Evolutionary conservation across 768 basidiomycete genomes (phyloP), one percentile per base, ranked within the genome.

Genomic region (Paxillus ammoniavirescens): DNA sequence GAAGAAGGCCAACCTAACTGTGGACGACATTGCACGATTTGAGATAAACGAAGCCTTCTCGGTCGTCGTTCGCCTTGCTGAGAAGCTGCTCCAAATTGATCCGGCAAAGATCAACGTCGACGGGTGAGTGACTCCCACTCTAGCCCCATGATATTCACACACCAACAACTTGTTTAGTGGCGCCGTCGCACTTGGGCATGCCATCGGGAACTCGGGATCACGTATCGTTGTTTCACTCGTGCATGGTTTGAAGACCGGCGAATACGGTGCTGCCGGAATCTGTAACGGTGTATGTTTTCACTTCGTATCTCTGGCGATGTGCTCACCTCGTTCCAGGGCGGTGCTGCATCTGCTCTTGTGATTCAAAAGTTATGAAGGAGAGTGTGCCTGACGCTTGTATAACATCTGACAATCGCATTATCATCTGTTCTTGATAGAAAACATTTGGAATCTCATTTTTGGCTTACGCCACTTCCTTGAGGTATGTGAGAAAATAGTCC

Each of bases 31-130:
- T 59, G 80, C 93, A 42, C 79, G 89, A 46, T 99, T 93, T 68
- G 97, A 99, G 72, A 83, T 98, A 70, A 99, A 99, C 71, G 96
- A 99, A 72, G 96, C 96, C 26, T 99, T 98, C 81, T 94, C 93
- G 2, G 90, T 90, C 44, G 96, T 98, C 61, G 88, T 91, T 61
- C 82, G 88, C 47, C 88, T 96, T 49, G 90, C 89, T 3, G 93
- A 97, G 75, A 89, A 98, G 75, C 79, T 92, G 17, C 80, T 96
- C 58, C 77, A 79, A 51, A 80, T 99, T 58, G 88, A 93, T 70
- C 82, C 90, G 30, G 81, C 84, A 49, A 98, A 94, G 77, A 82
- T 98, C 68, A 98, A 99, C 67, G 77, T 89, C 47, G 82, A 93
- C 64, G 92, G 91, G 91, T 90, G 70, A 28, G 86, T 74, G 18